Conservation (phyloP, 306 rosid species). For the Hippophae rhamnoides region DNA sequence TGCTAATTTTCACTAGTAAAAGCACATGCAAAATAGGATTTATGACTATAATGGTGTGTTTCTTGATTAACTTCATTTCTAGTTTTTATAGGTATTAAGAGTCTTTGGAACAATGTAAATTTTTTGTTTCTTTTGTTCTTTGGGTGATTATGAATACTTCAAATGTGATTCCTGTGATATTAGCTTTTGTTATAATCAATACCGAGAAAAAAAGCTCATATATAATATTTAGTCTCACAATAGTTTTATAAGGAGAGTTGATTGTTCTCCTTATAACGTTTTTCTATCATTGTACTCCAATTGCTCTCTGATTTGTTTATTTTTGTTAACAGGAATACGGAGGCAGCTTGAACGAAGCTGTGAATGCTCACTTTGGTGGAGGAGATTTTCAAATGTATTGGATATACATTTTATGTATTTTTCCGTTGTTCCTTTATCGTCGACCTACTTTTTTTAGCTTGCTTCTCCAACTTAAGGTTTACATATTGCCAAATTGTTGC, state of each 20-base stretch:
- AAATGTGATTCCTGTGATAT: neutral
- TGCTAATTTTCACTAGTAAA: too few relatives aligned
- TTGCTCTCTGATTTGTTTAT: conserved; percentile 8
- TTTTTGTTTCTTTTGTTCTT: neutral
- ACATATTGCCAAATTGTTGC: neutral
- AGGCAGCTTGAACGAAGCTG: conserved; percentile 66
- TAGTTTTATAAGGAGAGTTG: neutral
- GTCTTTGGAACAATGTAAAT: neutral
- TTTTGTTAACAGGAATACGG: conserved; percentile 53
- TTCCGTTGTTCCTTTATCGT: neutral
- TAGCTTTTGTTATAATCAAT: neutral
- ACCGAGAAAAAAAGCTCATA: neutral
- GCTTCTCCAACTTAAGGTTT: neutral
- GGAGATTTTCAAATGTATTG: conserved; percentile 38
- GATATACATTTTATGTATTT: neutral
- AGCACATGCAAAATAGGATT: too few relatives aligned
- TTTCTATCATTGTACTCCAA: neutral
- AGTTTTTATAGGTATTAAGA: neutral
- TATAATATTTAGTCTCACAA: neutral
- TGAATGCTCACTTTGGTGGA: conserved; percentile 59
- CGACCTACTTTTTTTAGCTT: conserved; percentile 1
- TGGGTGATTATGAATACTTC: conserved; percentile 1
- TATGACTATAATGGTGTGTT: too few relatives aligned
- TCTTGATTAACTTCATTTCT: neutral
- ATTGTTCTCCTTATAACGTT: neutral